Base-by-base conservation (phyloP, 2,329 filamentous ascomycete genomes). In the Penicillium sp. region DNA sequence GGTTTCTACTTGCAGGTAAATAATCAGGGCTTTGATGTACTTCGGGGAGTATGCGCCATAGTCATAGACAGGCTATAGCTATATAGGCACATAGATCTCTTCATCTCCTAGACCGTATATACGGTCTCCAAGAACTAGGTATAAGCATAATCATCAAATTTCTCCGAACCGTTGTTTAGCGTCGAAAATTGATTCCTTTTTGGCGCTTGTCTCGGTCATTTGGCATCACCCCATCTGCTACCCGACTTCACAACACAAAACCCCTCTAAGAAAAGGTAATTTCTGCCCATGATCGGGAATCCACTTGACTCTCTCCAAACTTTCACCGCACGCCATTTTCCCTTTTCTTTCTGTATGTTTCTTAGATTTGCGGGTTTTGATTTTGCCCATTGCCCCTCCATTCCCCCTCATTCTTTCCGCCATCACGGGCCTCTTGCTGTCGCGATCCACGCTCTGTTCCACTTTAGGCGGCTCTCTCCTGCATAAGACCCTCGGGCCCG, bases 161-260 rank as follows among this genome's bases (percentile, higher is more conserved):
- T 11, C 5, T n/a, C 2, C 39, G 35, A 37, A 37, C 19, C 7
- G n/a, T n/a, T n/a, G 13, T 16, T 33, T 33, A 33, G 31, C n/a
- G 35, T 39, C 1, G 7, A 19, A 19, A 10, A 2, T n/a, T 19
- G 2, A 3, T 19, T 19, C 13, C 39, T 35, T 63, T 63, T 57
- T 22, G 37, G 60, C 58, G 60, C 58, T 57, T 57, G 58, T 63
- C 56, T 63, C 60, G 60, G 60, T 56, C 43, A 13, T 59, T 35
- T 44, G 26, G 56, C 35, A 44, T 45, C 55, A 49, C 35, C 37
- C 31, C 26, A 35, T 52, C 41, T 46, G 21, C 13, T 33, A 41
- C 43, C 41, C 43, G 37, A 45, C 21, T 29, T 16, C 39, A 35
- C 8, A 19, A 39, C 13, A 33, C 31, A 16, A 11, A 11, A 29